phyloP scores from a whole-genome alignment of 2,329 filamentous ascomycete species.

The Ramularia collo-cygni region DNA sequence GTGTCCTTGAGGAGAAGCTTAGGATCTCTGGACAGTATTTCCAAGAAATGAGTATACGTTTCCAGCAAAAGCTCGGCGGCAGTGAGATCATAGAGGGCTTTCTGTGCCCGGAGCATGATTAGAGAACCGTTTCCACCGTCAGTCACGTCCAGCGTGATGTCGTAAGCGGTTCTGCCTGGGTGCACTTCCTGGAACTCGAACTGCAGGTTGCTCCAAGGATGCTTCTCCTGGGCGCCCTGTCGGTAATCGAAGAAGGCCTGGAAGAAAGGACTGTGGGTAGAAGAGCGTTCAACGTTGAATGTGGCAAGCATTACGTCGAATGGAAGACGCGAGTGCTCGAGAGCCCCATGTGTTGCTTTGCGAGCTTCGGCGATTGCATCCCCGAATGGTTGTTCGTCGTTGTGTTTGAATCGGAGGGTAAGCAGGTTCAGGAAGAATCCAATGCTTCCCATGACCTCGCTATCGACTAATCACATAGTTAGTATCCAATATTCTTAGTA shows the following conservation, averaged over 20 bases:
- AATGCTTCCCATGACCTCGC: conserved; percentile 19
- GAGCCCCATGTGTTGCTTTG: conserved; percentile 15
- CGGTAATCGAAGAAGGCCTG: conserved; percentile 29
- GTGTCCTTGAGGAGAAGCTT: background rate
- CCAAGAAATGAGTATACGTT: conserved; percentile 3
- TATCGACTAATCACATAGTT: no score
- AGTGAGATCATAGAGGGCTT: background rate
- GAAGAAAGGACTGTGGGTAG: conserved; percentile 30
- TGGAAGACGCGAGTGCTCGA: conserved; percentile 26
- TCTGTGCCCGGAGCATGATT: background rate
- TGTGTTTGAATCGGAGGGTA: conserved; percentile 27
- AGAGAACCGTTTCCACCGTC: background rate
- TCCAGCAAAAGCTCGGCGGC: conserved; percentile 1
- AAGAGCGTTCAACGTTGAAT: conserved; percentile 19
- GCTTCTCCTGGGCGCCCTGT: background rate
- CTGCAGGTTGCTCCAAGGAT: background rate
- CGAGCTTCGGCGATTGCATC: conserved; percentile 7
- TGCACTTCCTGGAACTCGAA: background rate
- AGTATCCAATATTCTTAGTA: no score
- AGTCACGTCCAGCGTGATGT: conserved; percentile 1
- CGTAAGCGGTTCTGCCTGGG: conserved; percentile 1
- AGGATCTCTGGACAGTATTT: background rate
- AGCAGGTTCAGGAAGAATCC: conserved; percentile 38
- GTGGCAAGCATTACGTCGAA: conserved; percentile 31
- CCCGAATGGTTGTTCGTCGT: conserved; percentile 1